These are phyloP conservation scores for Alternaria metachromatica DNA, from an alignment of 2,329 filamentous ascomycete species.

Conservation along the genomic window DNA sequence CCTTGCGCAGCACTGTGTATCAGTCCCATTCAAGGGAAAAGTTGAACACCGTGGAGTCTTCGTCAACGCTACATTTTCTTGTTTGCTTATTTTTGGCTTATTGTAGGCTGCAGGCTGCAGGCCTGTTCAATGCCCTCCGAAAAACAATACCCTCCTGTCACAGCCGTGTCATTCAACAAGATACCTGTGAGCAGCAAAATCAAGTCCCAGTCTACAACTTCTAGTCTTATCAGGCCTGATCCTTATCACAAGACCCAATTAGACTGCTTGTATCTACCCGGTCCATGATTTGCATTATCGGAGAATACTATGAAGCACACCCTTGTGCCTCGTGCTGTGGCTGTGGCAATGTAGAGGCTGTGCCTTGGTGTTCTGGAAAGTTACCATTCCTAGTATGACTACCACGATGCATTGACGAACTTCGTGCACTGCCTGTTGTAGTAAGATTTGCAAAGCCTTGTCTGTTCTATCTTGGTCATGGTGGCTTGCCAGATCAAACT, in stretches of 20 bases:
- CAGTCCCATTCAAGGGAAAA: background rate
- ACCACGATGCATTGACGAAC: background rate
- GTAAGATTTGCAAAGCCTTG: background rate
- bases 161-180: conserved; percentile 33
- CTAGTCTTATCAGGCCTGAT: conserved; percentile 6
- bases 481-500: background rate
- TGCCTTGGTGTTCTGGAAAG: conserved; percentile 26
- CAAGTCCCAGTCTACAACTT: conserved; percentile 20
- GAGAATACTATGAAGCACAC: conserved; percentile 25
- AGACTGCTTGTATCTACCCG: conserved; percentile 17
- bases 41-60: background rate
- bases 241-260: conserved; percentile 3
- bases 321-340: conserved; percentile 8
- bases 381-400: background rate
- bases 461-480: background rate
- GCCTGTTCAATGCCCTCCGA: background rate
- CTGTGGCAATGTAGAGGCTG: conserved; percentile 2
- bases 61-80: background rate
- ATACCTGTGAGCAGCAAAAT: conserved; percentile 24
- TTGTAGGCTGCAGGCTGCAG: background rate
- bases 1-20: conserved; percentile 16
- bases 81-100: background rate
- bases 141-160: background rate
- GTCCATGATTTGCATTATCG: conserved; percentile 24
- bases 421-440: conserved; percentile 3